Evolutionary conservation across 2,329 filamentous ascomycete genomes (phyloP), one percentile per base, ranked within the genome.

Genomic region (Aspergillus hiratsukae): DNA sequence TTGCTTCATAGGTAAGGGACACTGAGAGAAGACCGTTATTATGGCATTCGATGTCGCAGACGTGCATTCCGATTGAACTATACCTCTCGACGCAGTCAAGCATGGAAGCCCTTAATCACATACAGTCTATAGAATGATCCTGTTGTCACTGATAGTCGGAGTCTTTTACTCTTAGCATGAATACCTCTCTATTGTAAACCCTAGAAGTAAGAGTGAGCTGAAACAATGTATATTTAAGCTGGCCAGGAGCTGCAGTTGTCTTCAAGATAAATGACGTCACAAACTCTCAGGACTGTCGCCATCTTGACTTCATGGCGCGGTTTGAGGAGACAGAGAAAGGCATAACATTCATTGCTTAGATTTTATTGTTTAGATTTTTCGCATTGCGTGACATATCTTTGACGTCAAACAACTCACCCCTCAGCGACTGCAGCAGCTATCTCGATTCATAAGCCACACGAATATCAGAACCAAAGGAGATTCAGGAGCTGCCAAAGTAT

Each of bases 341-440:
- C 14, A 7, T 17, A 2, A 17, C 7, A 35, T 35, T 35, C 14
- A 35, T 17, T 17, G 31, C 17, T 35, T 35, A 7, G n/a, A 43
- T 11, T 10, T 10, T 43, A n/a, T n/a, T 17, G 31, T 35, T 35
- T 35, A 7, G n/a, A 43, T 11, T 10, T 10, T 43, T n/a, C 40
- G 40, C 31, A 17, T 45, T 21, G n/a, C n/a, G n/a, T 23, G 19
- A 45, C 43, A 49, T 66, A 54, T 43, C 14, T 9, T 64, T 65
- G 58, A 67, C 64, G 64, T 66, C 43, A 46, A 27, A 23, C 31
- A 17, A 37, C 31, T 17, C 31, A 21, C 10, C 40, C 40, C 10
- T 10, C 40, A 37, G 14, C 14, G 10, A 21, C 11, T 14, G 1
- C 31, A 35, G 31, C 31, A 35, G 29, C 31, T 37, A 37, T 37